Percentiles rank a stretch among this genome's conserved stretches.
Conservation (phyloP, 2,329 filamentous ascomycete genomes). For the Cladosporium sp. region DNA sequence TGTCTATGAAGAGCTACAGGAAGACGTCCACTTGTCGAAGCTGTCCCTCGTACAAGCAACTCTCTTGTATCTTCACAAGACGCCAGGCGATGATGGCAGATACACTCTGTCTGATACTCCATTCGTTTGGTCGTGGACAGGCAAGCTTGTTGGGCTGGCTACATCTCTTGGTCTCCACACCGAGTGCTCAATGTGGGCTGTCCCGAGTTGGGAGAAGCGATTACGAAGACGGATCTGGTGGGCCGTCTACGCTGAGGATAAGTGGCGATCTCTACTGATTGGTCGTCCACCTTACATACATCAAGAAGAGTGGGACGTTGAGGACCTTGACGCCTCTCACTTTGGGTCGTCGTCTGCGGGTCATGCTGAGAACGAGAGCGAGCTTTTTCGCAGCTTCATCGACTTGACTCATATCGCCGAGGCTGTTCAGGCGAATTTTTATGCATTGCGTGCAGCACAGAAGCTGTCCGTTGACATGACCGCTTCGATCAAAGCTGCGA, state of each 20-base stretch:
- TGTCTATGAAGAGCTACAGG: constrained; percentile 7
- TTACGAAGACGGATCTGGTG: constrained; percentile 6
- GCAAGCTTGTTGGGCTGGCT: constrained; percentile 5
- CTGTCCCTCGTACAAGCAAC: constrained; percentile 3
- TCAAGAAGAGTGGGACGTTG: constrained; percentile 5
- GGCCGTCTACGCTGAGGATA: constrained; percentile 11
- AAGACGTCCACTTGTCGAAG: not conserved
- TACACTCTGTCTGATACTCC: constrained; percentile 2
- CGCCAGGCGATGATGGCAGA: not conserved
- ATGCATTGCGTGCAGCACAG: constrained; percentile 3
- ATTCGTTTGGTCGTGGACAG: constrained; percentile 1
- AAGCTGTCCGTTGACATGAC: constrained; percentile 1
- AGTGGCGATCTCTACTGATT: constrained; percentile 6
- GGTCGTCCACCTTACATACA: constrained; percentile 9
- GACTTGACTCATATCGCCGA: not conserved
- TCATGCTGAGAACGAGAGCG: not conserved
- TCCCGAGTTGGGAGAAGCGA: constrained; percentile 9
- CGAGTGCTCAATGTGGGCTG: constrained; percentile 6
- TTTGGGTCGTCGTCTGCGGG: not conserved
- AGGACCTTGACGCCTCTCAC: not conserved
- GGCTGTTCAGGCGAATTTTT: not conserved
- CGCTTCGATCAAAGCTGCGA: not conserved
- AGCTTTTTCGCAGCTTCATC: not conserved
- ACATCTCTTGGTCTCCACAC: constrained; percentile 2
- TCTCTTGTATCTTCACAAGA: constrained; percentile 6